Base-by-base conservation (phyloP, 805 yeast species). In the Vanderwaltozyma verrucispora region DNA sequence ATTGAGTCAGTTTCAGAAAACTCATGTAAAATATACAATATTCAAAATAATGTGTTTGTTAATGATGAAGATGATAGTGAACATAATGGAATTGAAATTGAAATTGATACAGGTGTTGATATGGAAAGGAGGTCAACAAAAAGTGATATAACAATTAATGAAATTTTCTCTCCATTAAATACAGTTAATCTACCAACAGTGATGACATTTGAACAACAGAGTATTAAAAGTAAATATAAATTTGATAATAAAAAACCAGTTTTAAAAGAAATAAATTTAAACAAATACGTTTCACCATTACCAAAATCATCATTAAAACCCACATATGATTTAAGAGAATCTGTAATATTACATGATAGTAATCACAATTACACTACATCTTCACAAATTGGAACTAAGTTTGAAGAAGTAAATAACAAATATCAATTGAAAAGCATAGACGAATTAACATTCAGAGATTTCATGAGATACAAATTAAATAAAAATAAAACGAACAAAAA, bases 371-470 rank as follows among this genome's bases (percentile, higher is more conserved):
- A n/a, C n/a, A n/a, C n/a, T n/a, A n/a, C n/a, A n/a, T n/a, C n/a
- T n/a, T n/a, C n/a, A n/a, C n/a, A 24, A 12, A 24, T 11, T 7
- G 27, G n/a, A 24, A 24, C 11, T 7, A 24, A 24, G 5, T 12
- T 24, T 29, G 9, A 13, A 14, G 18, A 35, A 35, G 13, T 12
- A 4, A 28, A 5, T 5, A 13, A 2, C 7, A 23, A 28, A 14
- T 28, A 21, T 24, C 28, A 35, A 28, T 14, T 35, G 25, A 35
- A 30, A 24, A 30, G 30, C 25, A 30, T 35, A 17, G 38, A 35
- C 13, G 38, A 35, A 7, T 17, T 35, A 12, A 29, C 38, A n/a
- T 21, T 35, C 3, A 35, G 24, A 30, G 33, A 35, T 15, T 35
- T 35, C 18, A 19, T 35, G 2, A 30, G 18, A 19, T 35, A 35